A percentile compares a stretch with the other conserved stretches of the same genome.
Conservation (phyloP, 108 stramenopile genomes). For the Skeletonema costatum region DNA sequence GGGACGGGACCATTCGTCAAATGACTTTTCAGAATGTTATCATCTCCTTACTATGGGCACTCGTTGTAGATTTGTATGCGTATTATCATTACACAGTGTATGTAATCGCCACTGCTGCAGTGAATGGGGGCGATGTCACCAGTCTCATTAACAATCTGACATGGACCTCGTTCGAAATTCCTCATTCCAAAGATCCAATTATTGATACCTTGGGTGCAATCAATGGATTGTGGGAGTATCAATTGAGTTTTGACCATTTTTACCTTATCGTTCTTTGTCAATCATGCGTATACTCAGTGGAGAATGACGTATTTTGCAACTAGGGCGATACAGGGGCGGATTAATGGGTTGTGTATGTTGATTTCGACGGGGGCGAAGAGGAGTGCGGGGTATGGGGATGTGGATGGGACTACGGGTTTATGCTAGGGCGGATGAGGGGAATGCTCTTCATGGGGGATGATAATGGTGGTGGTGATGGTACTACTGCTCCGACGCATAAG, state of each 20-base stretch:
- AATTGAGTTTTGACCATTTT: constrained; percentile 54
- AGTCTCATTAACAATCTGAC: constrained; percentile 3
- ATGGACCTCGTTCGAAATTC: constrained; percentile 50
- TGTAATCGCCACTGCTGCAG: constrained; percentile 25
- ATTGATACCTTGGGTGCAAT: constrained; percentile 46
- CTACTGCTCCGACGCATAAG: background rate
- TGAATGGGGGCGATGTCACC: constrained; percentile 20
- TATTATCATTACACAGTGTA: constrained; percentile 39
- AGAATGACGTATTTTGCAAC: constrained; percentile 51
- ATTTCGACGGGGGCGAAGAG: constrained; percentile 47
- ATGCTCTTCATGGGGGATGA: background rate
- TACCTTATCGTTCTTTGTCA: constrained; percentile 57
- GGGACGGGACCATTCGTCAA: constrained; percentile 55
- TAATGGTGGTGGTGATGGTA: background rate
- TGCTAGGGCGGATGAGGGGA: background rate
- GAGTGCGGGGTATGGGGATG: constrained; percentile 22
- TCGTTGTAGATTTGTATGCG: constrained; percentile 39
- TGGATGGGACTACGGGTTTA: constrained; percentile 34
- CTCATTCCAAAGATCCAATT: constrained; percentile 46
- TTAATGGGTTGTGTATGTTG: constrained; percentile 67
- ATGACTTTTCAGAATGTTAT: constrained; percentile 23
- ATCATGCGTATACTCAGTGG: constrained; percentile 61
- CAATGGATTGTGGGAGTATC: constrained; percentile 64
- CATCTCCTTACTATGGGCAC: constrained; percentile 21
- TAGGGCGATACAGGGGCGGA: constrained; percentile 60